These are phyloP conservation scores for Trametes sanguinea DNA, from an alignment of 768 basidiomycete genomes.

Conservation along the genomic window DNA sequence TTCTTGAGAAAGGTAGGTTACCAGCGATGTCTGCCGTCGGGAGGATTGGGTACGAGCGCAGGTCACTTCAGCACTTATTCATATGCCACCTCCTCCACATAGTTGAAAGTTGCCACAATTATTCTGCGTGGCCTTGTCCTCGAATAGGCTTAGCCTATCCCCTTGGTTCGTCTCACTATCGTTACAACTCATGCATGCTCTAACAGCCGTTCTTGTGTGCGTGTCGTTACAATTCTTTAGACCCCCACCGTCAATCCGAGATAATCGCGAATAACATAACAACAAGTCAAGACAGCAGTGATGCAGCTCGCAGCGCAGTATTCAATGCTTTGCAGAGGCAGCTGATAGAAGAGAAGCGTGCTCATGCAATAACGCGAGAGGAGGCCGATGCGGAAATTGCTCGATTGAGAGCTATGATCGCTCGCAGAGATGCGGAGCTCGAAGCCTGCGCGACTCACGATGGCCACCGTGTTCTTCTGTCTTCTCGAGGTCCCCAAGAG, in stretches of 20 bases:
- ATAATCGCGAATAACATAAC: too few relatives aligned
- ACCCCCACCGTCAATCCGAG: neutral
- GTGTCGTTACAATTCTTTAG: neutral
- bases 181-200: neutral
- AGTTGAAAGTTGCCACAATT: constrained; percentile 49
- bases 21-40: neutral
- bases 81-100: constrained; percentile 2
- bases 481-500: neutral
- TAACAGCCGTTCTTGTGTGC: neutral
- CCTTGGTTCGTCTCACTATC: constrained; percentile 40
- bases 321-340: constrained; percentile 45
- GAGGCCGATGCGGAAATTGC: constrained; percentile 44
- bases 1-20: constrained; percentile 62
- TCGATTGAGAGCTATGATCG: constrained; percentile 53
- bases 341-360: constrained; percentile 46
- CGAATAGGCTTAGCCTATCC: constrained; percentile 43
- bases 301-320: constrained; percentile 36
- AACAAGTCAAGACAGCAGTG: constrained; percentile 22
- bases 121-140: constrained; percentile 48
- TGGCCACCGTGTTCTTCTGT: neutral
- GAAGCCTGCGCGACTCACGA: constrained; percentile 37
- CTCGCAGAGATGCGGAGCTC: constrained; percentile 58
- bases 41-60: neutral
- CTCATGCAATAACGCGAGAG: constrained; percentile 43
- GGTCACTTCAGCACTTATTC: constrained; percentile 9